Base-by-base conservation (phyloP, 306 rosid species). In the Casuarina equisetifolia region DNA sequence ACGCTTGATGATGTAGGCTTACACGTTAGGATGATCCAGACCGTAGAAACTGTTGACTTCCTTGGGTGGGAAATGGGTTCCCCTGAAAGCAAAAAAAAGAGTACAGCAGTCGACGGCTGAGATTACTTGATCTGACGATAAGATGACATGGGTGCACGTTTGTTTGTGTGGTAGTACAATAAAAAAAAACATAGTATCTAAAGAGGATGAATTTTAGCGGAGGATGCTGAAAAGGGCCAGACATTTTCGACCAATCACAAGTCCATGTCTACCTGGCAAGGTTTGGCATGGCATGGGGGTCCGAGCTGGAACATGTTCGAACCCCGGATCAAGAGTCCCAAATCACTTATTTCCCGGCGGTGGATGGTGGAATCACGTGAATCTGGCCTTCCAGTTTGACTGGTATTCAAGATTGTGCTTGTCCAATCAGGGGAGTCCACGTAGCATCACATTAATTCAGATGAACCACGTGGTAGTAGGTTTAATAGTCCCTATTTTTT, bases 181-280 rank as follows among this genome's bases (percentile, higher is more conserved):
- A 25, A 25, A 25, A 25, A 25, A 25, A 25, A 25, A 25, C n/a
- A 25, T 25, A 25, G 32, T 25, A 25, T 25, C 32, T 25, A 25
- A 25, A 25, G 32, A 25, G 32, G 32, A 25, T 25, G 32, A 25
- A 25, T 25, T 25, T 25, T 25, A 25, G 32, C 32, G 32, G 32
- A 25, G 32, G 0, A 25, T 25, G 32, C 32, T 25, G 32, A 25
- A 70, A 63, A 58, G 20, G n/a, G 32, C 1, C 20, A 1, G 6
- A 46, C 69, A 76, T 68, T 40, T 49, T 16, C 7, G 79, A 74
- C 76, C 79, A 78, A 77, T 67, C 66, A 77, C 13, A 4, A 50
- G 69, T 8, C 45, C n/a, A 63, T 38, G 46, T 13, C 71, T 19
- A 19, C 5, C 75, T 50, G 9, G 15, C 74, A 35, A 9, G 76